Conservation (phyloP, 441 rosid species). For the Erodium texanum region DNA sequence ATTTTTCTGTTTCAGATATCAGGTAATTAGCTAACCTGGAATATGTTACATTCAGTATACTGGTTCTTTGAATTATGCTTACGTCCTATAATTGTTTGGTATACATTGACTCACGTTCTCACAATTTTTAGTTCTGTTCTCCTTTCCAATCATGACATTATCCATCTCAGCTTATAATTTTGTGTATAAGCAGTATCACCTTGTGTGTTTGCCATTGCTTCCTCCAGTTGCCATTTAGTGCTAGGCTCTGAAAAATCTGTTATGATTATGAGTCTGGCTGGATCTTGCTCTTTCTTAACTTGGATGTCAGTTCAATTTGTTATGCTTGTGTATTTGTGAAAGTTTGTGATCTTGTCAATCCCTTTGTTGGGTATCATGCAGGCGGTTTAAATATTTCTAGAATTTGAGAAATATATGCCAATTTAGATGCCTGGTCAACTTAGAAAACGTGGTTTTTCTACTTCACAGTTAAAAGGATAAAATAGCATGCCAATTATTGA, state of each 20-base stretch:
- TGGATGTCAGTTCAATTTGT: background rate
- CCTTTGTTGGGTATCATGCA: too few species aligned
- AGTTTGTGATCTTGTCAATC: too few species aligned
- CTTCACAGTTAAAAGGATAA: too few species aligned
- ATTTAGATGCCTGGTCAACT: too few species aligned
- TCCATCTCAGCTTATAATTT: background rate
- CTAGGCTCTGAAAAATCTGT: background rate
- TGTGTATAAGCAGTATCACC: background rate
- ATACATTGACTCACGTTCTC: too few species aligned
- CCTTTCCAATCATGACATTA: background rate
- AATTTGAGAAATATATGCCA: too few species aligned
- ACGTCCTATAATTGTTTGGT: background rate
- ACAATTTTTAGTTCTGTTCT: background rate
- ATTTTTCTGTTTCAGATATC: slow-evolving; percentile 82
- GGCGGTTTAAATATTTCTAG: too few species aligned
- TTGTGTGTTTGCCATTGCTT: background rate
- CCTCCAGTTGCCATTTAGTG: background rate
- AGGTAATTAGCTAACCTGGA: slow-evolving; percentile 29
- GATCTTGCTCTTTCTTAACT: background rate
- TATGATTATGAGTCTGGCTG: background rate
- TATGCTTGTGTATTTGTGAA: background rate
- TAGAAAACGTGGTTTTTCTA: too few species aligned
- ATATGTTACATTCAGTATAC: background rate
- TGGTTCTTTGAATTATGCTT: slow-evolving; percentile 6
- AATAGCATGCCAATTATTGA: too few species aligned